phyloP scores from a whole-genome alignment of 176 grass and related monocot species.

The Saccharum officinarum region DNA sequence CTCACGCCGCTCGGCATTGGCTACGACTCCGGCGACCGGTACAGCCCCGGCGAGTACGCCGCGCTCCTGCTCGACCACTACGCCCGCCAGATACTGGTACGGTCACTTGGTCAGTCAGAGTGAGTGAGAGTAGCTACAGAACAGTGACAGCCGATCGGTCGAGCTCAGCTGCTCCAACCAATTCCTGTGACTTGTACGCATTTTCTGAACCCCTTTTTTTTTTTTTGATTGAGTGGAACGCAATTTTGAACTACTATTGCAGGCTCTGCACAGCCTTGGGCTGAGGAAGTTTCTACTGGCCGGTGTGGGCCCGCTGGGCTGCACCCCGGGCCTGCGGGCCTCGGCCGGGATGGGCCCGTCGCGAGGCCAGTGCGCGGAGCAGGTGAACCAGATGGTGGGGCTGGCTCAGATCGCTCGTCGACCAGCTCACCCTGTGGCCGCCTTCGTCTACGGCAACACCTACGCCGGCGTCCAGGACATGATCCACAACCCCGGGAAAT shows the following conservation, averaged over 20 bases:
- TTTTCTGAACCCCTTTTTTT: too few species aligned
- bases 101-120: not conserved
- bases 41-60: slow-evolving; percentile 30
- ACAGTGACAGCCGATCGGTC: too few species aligned
- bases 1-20: slow-evolving; percentile 28
- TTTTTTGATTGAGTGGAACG: too few species aligned
- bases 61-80: slow-evolving; percentile 50
- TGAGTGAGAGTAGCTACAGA: too few species aligned
- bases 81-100: slow-evolving; percentile 33
- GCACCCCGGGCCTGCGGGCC: slow-evolving; percentile 44
- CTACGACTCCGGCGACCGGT: slow-evolving; percentile 38
- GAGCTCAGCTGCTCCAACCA: too few species aligned
- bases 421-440: slow-evolving; percentile 47
- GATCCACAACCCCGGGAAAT: slow-evolving; percentile 24
- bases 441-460: slow-evolving; percentile 55
- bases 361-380: slow-evolving; percentile 37
- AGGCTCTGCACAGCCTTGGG: slow-evolving; percentile 49
- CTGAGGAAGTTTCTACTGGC: slow-evolving; percentile 49
- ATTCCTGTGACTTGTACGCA: too few species aligned
- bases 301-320: slow-evolving; percentile 52
- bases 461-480: slow-evolving; percentile 36
- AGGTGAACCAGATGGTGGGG: slow-evolving; percentile 47
- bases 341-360: not conserved
- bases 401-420: slow-evolving; percentile 51
- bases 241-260: too few species aligned